These are phyloP conservation scores for Fraxinus xanthoxyloides DNA, from an alignment of 305 asterid genomes.

Conservation along the genomic window DNA sequence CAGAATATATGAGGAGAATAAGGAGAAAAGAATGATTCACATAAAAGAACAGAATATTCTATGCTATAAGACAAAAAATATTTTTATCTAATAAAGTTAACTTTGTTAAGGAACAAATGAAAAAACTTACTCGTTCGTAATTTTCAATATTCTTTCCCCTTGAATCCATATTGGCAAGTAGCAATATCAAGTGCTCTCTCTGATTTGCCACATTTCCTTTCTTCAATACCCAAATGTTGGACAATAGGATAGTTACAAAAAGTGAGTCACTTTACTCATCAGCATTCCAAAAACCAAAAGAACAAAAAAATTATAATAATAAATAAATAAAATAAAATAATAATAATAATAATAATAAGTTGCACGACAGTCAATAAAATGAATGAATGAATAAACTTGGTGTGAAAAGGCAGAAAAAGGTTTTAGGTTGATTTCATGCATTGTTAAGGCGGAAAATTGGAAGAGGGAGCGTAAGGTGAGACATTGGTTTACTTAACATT, in stretches of 20 bases:
- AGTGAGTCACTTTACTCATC: conserved; percentile 23
- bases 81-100: conserved; percentile 12
- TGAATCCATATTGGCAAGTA: conserved; percentile 90
- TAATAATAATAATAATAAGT: background rate
- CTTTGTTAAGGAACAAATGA: conserved; percentile 20
- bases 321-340: too few relatives aligned
- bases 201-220: conserved; percentile 98
- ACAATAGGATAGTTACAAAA: conserved; percentile 29
- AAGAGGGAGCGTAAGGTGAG: background rate
- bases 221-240: conserved; percentile 49
- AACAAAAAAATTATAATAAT: background rate
- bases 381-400: background rate
- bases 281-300: conserved; percentile 1
- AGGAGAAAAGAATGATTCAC: conserved; percentile 7
- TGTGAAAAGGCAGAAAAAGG: background rate
- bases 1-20: conserved; percentile 21
- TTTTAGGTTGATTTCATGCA: background rate
- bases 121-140: conserved; percentile 51
- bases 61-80: conserved; percentile 1
- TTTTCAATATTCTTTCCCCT: conserved; percentile 58
- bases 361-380: background rate
- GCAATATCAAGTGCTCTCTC: conserved; percentile 93
- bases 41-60: conserved; percentile 9
- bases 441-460: background rate
- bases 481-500: background rate